Evolutionary conservation across 352 stramenopile genomes (phyloP).

Genomic region (Chrysophaeum taylorii): DNA sequence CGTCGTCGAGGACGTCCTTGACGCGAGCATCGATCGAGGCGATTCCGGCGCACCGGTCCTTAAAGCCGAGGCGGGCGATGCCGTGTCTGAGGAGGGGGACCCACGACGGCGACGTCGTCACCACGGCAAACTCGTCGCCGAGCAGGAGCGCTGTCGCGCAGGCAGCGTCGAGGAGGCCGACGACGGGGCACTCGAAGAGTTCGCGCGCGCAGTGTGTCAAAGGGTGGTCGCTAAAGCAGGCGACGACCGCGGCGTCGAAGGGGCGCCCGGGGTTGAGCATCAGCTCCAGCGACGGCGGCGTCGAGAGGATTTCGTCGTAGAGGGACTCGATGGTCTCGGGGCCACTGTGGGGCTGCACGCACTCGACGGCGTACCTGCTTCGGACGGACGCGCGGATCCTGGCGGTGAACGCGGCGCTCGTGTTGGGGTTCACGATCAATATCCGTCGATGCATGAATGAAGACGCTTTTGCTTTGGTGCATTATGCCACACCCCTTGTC

Average conservation of each 20-base stretch:
- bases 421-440: neutral
- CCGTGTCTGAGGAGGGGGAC: neutral
- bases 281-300: neutral
- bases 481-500: too few relatives aligned
- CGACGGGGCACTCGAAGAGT: neutral
- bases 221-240: neutral
- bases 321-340: neutral
- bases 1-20: neutral
- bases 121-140: neutral
- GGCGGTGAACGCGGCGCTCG: neutral
- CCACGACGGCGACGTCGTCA: neutral
- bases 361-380: neutral
- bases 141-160: neutral
- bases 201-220: neutral
- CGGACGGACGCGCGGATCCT: neutral
- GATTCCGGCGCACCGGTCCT: neutral
- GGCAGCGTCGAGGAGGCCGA: neutral
- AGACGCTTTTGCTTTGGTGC: too few relatives aligned
- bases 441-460: too few relatives aligned
- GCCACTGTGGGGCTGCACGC: neutral
- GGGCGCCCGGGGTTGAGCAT: neutral
- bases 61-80: neutral
- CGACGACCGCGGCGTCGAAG: neutral
- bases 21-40: neutral
- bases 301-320: neutral